Evolutionary conservation across 106 monocot species (phyloP).

Genomic region (Acorus calamus): DNA sequence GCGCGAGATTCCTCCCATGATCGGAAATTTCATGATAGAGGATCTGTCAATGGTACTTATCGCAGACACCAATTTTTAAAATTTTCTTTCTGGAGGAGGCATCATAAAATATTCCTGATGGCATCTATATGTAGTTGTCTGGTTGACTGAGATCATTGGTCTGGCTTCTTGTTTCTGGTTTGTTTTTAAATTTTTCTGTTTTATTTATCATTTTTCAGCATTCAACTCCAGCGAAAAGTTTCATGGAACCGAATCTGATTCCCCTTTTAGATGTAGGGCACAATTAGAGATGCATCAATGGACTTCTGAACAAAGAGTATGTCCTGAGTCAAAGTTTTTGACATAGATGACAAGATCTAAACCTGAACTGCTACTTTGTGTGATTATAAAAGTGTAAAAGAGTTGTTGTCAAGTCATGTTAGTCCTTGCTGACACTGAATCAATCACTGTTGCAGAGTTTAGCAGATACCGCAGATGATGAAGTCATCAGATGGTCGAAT

Average conservation of each 20-base stretch:
- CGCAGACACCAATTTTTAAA: constrained; percentile 19
- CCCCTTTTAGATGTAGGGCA: constrained; percentile 74
- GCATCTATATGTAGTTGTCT: neutral
- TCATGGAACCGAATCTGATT: constrained; percentile 47
- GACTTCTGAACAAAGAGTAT: constrained; percentile 80
- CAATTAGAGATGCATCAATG: constrained; percentile 76
- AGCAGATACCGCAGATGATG: constrained; percentile 67
- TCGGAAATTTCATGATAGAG: constrained; percentile 23
- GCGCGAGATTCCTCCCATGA: constrained; percentile 24
- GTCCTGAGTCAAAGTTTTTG: neutral
- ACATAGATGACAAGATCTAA: too few species aligned
- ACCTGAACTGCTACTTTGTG: too few species aligned
- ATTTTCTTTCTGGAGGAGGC: neutral
- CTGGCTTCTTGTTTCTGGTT: neutral
- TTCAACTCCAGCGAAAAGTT: neutral
- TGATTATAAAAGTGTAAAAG: too few species aligned
- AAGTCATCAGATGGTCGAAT: constrained; percentile 81
- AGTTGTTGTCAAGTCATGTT: too few species aligned
- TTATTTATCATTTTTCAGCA: neutral
- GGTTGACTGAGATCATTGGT: neutral
- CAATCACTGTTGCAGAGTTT: constrained; percentile 48
- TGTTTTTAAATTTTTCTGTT: neutral
- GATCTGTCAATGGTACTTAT: constrained; percentile 13
- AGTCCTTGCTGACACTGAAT: neutral
- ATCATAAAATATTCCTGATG: too few species aligned